Conservation (phyloP, 371 early-diverging fungal genomes). For the Mortierella sp. region DNA sequence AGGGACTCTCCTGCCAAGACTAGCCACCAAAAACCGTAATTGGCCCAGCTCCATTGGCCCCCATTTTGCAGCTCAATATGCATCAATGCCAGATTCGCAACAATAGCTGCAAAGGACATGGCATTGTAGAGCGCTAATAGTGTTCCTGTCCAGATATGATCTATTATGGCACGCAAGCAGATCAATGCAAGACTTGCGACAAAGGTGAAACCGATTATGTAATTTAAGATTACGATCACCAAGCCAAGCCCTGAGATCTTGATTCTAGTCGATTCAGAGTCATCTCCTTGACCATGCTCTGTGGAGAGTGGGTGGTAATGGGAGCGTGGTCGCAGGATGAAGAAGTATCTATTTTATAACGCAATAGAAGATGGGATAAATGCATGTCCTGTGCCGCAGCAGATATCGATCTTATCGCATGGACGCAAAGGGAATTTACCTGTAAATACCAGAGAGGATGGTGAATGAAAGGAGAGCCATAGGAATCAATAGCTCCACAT, state of each 20-base stretch:
- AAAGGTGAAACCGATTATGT: constrained; percentile 22
- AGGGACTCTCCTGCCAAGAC: constrained; percentile 41
- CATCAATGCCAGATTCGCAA: constrained; percentile 36
- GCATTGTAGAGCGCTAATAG: constrained; percentile 37
- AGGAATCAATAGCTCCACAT: constrained; percentile 39
- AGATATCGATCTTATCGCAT: no score
- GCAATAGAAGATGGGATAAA: no score
- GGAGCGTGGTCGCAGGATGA: constrained; percentile 35
- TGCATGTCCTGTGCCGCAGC: no score
- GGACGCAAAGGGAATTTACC: constrained; percentile 8
- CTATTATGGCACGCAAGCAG: constrained; percentile 38
- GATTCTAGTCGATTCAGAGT: background rate
- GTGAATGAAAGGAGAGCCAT: constrained; percentile 35
- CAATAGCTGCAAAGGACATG: constrained; percentile 27
- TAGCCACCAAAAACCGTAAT: constrained; percentile 50
- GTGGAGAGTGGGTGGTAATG: constrained; percentile 41
- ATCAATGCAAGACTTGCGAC: constrained; percentile 28
- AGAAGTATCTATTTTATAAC: constrained; percentile 32
- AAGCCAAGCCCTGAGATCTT: constrained; percentile 15
- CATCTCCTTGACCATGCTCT: constrained; percentile 8
- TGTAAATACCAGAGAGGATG: constrained; percentile 31
- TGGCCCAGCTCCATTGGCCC: constrained; percentile 55
- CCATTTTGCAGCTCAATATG: constrained; percentile 26
- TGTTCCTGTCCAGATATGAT: constrained; percentile 42
- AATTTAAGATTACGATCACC: constrained; percentile 25